These are phyloP conservation scores for Trichoderma guizhouense DNA, from an alignment of 2,329 filamentous ascomycete genomes.

Conservation along the genomic window DNA sequence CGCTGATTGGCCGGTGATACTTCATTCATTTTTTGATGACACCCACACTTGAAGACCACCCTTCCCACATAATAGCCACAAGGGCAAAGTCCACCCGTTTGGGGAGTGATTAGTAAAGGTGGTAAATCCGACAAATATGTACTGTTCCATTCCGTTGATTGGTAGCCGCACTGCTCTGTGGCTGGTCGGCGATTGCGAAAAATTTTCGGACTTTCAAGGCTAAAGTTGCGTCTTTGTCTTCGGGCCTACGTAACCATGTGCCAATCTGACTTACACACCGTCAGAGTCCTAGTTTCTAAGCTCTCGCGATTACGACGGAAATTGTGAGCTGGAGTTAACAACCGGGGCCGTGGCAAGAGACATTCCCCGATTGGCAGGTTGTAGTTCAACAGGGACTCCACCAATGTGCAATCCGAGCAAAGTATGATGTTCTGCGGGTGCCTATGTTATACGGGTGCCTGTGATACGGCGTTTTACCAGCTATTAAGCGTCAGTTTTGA, in stretches of 20 bases:
- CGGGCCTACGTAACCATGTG: background rate
- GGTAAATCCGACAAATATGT: background rate
- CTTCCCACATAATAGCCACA: background rate
- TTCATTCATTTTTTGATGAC: background rate
- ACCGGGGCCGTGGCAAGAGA: background rate
- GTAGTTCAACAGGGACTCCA: background rate
- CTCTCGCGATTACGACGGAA: background rate
- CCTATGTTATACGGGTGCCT: background rate
- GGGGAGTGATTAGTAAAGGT: background rate
- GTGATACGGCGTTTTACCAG: background rate
- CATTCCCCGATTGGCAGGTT: background rate
- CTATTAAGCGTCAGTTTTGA: background rate
- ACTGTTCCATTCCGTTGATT: background rate
- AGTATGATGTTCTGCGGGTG: background rate
- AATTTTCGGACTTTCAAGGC: background rate
- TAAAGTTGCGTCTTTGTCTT: background rate
- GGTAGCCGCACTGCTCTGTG: background rate
- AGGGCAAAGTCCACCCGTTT: background rate
- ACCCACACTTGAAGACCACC: background rate
- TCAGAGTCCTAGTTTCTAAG: background rate
- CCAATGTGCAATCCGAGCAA: background rate
- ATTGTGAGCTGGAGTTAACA: background rate
- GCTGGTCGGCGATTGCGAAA: background rate
- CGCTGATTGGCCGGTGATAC: background rate
- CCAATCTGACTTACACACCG: background rate